Base-by-base conservation (phyloP, 345 rosid genomes). In the Eucalyptus sp. region DNA sequence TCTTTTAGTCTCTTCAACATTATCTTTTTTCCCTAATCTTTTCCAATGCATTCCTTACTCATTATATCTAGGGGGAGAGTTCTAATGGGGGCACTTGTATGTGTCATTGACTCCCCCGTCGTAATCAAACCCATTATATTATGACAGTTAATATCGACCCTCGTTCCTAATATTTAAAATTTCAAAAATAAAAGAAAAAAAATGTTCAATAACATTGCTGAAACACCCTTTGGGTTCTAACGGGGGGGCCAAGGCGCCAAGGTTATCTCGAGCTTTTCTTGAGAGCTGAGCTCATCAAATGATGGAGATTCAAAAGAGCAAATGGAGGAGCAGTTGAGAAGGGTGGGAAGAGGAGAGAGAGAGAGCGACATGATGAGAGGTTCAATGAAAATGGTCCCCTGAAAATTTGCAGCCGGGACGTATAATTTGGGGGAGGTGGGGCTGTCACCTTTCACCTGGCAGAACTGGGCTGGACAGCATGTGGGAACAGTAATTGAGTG, bases 301-400 rank as follows among this genome's bases (percentile, higher is more conserved):
- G 83, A 20, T 20, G 83, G 27, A 12, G 2, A 71, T 37, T 37
- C 83, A 37, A 37, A 20, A 44, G 12, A 16, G 22, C 3, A 24
- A 37, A 37, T 41, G 46, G 83, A 37, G 83, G 43, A 76, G 83
- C 83, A 20, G 83, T 76, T 76, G 48, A 41, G 48, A 22, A 76
- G 83, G 13, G 27, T 22, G 27, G 29, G 48, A 11, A 76, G 83
- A 52, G 56, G 56, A 52, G 60, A 56, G 62, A 56, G 62, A 56
- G 62, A 24, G 83, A 37, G 83, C 27, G 29, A 76, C 48, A 41
- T 22, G 84, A 41, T 76, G 84, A 76, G 84, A 6, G 84, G 84
- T 41, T 76, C 84, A 11, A 11, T 20, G 84, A 43, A 76, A 11
- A 92, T 91, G 94, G 94, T 93, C 92, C 93, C 92, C 62, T 52